Conservation (phyloP, 805 yeast genomes). For the Clavispora carvajalis region DNA sequence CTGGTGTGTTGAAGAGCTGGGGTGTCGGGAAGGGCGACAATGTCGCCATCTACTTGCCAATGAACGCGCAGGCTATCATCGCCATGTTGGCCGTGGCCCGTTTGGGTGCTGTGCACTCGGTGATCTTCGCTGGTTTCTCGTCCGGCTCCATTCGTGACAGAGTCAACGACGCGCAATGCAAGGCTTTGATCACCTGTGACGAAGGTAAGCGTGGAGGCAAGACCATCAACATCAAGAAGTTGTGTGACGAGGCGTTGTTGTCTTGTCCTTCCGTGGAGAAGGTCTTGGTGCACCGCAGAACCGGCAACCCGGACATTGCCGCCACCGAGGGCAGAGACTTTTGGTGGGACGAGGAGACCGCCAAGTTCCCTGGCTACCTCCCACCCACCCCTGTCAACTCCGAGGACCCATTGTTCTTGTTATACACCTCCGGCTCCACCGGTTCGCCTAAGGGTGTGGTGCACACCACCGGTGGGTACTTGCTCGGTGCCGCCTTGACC, state of each 20-base stretch:
- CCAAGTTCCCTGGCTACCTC: constrained; percentile 59
- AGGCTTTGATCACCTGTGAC: constrained; percentile 72
- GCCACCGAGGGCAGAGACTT: constrained; percentile 56
- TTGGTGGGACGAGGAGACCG: constrained; percentile 71
- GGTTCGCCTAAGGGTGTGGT: constrained; percentile 87
- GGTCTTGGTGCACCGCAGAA: constrained; percentile 70
- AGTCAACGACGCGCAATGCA: constrained; percentile 66
- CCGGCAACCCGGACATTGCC: constrained; percentile 53
- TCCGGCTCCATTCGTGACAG: constrained; percentile 69
- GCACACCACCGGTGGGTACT: constrained; percentile 76
- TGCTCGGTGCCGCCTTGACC: constrained; percentile 67
- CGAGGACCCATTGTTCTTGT: constrained; percentile 78
- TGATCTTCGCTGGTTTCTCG: constrained; percentile 80
- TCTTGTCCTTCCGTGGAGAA: constrained; percentile 62
- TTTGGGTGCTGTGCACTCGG: constrained; percentile 81
- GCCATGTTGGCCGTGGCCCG: constrained; percentile 74
- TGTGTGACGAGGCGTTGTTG: constrained; percentile 73
- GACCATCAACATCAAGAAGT: constrained; percentile 72
- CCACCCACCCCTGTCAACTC: constrained; percentile 73
- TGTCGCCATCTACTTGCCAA: constrained; percentile 81
- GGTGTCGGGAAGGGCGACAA: constrained; percentile 80
- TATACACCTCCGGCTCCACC: constrained; percentile 83
- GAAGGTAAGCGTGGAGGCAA: constrained; percentile 83
- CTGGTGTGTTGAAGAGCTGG: constrained; percentile 59
- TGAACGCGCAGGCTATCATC: constrained; percentile 75